phyloP scores from a whole-genome alignment of 2,329 filamentous ascomycete species.

The Fusarium brachygibbosum region DNA sequence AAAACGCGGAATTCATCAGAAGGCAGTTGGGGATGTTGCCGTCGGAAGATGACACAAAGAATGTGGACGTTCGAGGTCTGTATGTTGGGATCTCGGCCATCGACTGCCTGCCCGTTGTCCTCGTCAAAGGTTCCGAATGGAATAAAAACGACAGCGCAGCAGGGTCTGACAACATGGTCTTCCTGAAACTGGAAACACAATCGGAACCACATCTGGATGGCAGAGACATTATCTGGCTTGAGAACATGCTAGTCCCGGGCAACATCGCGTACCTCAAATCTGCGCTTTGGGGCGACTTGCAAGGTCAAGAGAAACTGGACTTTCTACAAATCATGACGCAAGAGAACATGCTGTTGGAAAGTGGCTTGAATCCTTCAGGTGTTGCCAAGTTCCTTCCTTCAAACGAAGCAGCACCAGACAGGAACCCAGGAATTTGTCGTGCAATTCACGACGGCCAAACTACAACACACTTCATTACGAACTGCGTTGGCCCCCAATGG shows the following conservation, averaged over 20 bases:
- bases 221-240: neutral
- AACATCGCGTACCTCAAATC: neutral
- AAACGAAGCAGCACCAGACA: fast-evolving
- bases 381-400: neutral
- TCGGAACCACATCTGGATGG: no score
- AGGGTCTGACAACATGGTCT: no score
- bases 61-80: neutral
- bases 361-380: neutral
- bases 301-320: fast-evolving
- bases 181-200: neutral
- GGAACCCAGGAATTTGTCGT: neutral
- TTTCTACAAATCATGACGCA: neutral
- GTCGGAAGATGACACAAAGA: no score
- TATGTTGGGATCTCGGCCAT: neutral
- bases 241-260: conserved; percentile 6
- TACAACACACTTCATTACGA: neutral
- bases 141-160: neutral
- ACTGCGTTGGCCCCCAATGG: neutral
- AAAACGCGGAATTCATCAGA: no score
- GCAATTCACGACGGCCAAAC: neutral
- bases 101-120: neutral
- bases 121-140: neutral
- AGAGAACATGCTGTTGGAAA: neutral
- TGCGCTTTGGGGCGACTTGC: fast-evolving
- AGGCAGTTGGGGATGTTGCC: no score